Percentiles rank a stretch among this genome's conserved stretches.
These are phyloP conservation scores for Cystoisospora suis DNA, from an alignment of 169 alveolate species.

Conservation along the genomic window DNA sequence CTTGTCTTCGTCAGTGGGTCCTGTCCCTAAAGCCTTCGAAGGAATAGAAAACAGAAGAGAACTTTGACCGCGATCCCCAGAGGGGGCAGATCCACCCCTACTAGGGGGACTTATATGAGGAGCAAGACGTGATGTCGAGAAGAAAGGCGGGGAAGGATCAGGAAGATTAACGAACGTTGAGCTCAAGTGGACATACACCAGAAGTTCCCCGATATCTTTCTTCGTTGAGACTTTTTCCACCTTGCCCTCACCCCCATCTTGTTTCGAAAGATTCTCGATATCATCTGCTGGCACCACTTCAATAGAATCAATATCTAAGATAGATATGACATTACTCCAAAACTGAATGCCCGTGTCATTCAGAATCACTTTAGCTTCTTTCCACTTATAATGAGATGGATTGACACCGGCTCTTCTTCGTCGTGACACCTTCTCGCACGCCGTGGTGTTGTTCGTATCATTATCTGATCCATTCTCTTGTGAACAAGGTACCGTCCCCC, in stretches of 20 bases:
- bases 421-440: background rate
- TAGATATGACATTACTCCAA: background rate
- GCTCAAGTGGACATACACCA: background rate
- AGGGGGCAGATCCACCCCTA: background rate
- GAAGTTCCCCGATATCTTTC: background rate
- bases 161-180: background rate
- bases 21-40: background rate
- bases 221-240: background rate
- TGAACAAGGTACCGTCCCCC: background rate
- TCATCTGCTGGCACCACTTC: background rate
- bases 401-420: background rate
- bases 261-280: too few species aligned
- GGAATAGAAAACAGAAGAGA: background rate
- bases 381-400: background rate
- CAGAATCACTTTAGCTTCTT: background rate
- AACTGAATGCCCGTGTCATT: conserved; percentile 27
- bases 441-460: background rate
- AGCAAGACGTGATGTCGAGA: background rate
- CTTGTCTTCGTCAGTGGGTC: background rate
- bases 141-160: conserved; percentile 1
- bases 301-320: background rate
- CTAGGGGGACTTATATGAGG: too few species aligned
- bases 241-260: too few species aligned
- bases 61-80: background rate
- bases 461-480: background rate